Evolutionary conservation across 306 rosid species (phyloP), one percentile per base, ranked within the genome.

Genomic region (Corylus avellana): DNA sequence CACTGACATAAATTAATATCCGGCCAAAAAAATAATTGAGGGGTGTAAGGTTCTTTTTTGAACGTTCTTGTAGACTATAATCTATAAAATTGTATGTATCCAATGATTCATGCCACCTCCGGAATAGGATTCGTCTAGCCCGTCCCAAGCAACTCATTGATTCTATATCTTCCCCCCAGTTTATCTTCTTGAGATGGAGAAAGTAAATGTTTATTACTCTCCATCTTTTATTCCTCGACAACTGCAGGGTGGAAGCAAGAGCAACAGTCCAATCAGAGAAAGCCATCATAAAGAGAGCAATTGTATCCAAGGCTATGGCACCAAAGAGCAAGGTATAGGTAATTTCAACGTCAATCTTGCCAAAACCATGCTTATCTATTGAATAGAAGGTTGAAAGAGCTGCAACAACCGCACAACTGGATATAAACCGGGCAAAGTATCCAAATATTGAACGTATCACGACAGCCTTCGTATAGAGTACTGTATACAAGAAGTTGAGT

Each of bases 401-500:
- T 3, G 10, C 18, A 4, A 17, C 3, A 20, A 87, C 39, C 2
- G 75, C 56, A 12, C 46, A 0, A 35, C 75, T 6, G n/a, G 88
- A 77, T 22, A 71, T 0, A 50, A 20, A 6, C n/a, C 88, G 70
- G 12, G 27, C 75, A 3, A 82, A 0, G 47, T 1, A 39, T 1
- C 85, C 87, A 4, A 0, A 0, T 8, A 0, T 1, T 1, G 64
- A 48, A 61, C 72, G 76, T 59, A 82, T 59, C 10, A 85, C 85
- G 3, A 42, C 57, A 4, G 39, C 78, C 85, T 85, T 84, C 35
- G 90, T 85, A 66, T 49, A 80, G 27, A 85, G 79, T 70, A 59
- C 84, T 66, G 82, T 78, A 72, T 82, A 87, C 0, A 84, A 20
- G 49, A 84, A 82, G 62, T 84, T 79, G 57, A 82, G 88, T 44